phyloP scores from a whole-genome alignment of 768 basidiomycete genomes.

The Collybia mongolica region DNA sequence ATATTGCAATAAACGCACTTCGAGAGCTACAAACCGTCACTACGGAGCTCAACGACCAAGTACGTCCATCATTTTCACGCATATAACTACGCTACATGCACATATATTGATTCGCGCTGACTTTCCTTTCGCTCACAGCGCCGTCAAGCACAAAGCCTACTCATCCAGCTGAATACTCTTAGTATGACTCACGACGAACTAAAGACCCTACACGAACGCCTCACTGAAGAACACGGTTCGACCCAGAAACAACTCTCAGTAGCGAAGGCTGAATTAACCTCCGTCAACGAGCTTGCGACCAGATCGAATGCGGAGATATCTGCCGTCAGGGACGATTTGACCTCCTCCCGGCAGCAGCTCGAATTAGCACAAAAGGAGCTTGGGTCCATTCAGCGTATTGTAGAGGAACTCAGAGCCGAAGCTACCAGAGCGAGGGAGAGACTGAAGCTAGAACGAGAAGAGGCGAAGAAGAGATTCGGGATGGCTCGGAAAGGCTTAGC shows the following conservation, averaged over 20 bases:
- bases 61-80: not conserved
- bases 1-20: slow-evolving; percentile 13
- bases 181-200: slow-evolving; percentile 9
- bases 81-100: not conserved
- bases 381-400: too few species aligned
- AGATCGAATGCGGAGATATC: not conserved
- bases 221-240: slow-evolving; percentile 3
- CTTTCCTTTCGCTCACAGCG: slow-evolving; percentile 3
- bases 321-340: not conserved
- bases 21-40: slow-evolving; percentile 9
- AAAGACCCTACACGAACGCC: slow-evolving; percentile 1
- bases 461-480: not conserved
- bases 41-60: slow-evolving; percentile 12
- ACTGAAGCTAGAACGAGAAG: not conserved
- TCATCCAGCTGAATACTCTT: slow-evolving; percentile 9
- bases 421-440: too few species aligned
- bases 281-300: not conserved
- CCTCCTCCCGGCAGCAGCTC: too few species aligned
- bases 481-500: slow-evolving; percentile 1
- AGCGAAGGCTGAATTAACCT: not conserved
- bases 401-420: too few species aligned
- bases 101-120: not conserved
- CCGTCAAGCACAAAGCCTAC: slow-evolving; percentile 2
- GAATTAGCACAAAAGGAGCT: too few species aligned
- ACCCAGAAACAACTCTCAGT: not conserved